phyloP scores from a whole-genome alignment of 2,329 filamentous ascomycete genomes.

The Aspergillus quadricinctus region DNA sequence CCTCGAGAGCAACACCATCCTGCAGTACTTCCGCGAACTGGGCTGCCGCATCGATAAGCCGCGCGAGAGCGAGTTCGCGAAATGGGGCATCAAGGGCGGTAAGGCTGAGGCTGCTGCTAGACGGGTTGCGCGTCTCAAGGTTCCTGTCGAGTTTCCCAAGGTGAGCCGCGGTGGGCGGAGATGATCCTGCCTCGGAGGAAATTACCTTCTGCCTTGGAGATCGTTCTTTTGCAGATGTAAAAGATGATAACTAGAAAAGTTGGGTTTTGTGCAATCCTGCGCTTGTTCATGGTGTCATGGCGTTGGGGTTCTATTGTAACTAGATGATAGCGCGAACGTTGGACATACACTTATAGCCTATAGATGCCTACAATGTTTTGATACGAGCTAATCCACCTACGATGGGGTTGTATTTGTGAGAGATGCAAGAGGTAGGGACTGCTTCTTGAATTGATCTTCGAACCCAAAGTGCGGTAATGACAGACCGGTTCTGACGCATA shows the following conservation, averaged over 20 bases:
- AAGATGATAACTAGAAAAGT: background rate
- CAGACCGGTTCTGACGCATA: constrained; percentile 6
- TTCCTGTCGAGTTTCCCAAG: constrained; percentile 83
- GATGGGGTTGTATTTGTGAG: background rate
- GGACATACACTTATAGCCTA: background rate
- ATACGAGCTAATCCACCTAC: background rate
- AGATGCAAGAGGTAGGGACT: background rate
- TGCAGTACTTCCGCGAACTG: constrained; percentile 44
- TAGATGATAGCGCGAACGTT: background rate
- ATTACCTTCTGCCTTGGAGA: background rate
- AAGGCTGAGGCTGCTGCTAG: constrained; percentile 53
- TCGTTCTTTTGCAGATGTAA: constrained; percentile 1
- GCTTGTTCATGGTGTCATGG: background rate
- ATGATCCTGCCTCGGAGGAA: constrained; percentile 4
- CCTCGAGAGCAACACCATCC: constrained; percentile 31
- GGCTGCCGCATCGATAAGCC: constrained; percentile 43
- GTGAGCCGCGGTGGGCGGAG: constrained; percentile 37
- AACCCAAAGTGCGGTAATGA: constrained; percentile 12
- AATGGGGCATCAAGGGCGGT: constrained; percentile 51
- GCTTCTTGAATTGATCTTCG: background rate
- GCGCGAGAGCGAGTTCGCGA: constrained; percentile 37
- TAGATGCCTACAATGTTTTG: background rate
- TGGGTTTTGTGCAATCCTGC: background rate
- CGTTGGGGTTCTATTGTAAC: background rate
- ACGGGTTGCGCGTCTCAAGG: constrained; percentile 63